Percentiles rank a stretch among this genome's conserved stretches.
phyloP scores from a whole-genome alignment of 73 alveolate species.

The Tetrahymena borealis region DNA sequence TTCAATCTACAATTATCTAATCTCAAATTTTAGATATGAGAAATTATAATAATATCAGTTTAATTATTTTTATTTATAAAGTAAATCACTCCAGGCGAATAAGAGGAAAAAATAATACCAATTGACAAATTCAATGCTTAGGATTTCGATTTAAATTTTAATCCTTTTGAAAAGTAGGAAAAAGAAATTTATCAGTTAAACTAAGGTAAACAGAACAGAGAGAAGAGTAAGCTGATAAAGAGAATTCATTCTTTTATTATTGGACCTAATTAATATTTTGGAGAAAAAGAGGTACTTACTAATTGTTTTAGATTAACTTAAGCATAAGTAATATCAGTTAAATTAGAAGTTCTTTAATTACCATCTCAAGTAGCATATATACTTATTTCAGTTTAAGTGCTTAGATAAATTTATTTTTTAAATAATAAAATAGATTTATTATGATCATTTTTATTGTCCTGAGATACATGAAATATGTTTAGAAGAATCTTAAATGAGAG shows the following conservation, averaged over 20 bases:
- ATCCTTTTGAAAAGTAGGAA: neutral
- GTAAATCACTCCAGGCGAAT: neutral
- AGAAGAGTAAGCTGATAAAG: neutral
- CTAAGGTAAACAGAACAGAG: neutral
- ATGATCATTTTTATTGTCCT: neutral
- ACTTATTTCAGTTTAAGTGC: neutral
- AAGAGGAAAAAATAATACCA: neutral
- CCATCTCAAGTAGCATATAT: neutral
- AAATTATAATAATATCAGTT: no score
- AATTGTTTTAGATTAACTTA: neutral
- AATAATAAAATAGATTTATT: neutral
- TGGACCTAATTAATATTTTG: neutral
- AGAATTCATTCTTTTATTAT: neutral
- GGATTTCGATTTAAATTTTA: neutral
- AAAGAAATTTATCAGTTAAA: neutral
- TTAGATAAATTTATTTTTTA: neutral
- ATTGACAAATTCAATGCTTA: neutral
- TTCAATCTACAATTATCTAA: no score
- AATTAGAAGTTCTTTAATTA: neutral
- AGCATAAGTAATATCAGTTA: neutral
- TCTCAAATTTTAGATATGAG: no score
- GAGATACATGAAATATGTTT: neutral
- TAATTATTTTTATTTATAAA: neutral
- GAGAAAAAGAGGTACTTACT: neutral
- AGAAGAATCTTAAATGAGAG: neutral